Evolutionary conservation across 768 basidiomycete species (phyloP), one percentile per base, ranked within the genome.

Genomic region (Dentipellis fragilis): DNA sequence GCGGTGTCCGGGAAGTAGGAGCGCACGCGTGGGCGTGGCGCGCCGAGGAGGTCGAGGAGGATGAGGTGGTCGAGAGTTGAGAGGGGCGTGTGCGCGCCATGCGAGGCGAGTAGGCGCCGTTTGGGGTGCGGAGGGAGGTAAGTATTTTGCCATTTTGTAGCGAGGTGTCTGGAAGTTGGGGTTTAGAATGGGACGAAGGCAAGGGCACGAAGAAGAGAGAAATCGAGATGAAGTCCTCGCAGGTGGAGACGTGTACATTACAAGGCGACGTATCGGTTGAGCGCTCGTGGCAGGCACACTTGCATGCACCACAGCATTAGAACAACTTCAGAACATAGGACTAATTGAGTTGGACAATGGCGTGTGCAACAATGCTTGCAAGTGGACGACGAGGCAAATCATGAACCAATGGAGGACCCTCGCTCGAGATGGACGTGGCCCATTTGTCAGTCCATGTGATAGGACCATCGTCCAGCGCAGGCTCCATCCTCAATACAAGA

Each of bases 41-140:
- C 81, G 22, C 96, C 96, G 16, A 99, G 75, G 2, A 99, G 81
- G 67, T 99, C 96, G 23, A 99, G 80, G 2, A 99, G 80, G 63
- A 99, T 84, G 50, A 99, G 74, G 66, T 94, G 89, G 62, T 96
- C 93, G 55, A 99, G 88, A 11, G 80, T 81, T 14, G 80, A 75
- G 34, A 99, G 73, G 58, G 87, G 80, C 0, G 84, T 89, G 45
- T 75, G 69, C 48, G 74, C 75, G 8, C 76, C 56, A 54, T 64
- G 52, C 58, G 70, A 51, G 52, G 66, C 55, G 63, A 83, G 69
- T 8, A 85, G 66, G 52, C 84, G 76, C 54, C 86, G 80, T 61
- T 84, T 77, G 2, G 72, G 67, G 56, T 84, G 74, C 6, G 85
- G 80, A 4, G 77, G 66, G 29, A 86, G 69, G 66, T 84, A 90